A percentile compares a stretch with the other conserved stretches of the same genome.
Evolutionary conservation across 352 stramenopile species (phyloP).

Genomic region (Globisporangium cederbergense): DNA sequence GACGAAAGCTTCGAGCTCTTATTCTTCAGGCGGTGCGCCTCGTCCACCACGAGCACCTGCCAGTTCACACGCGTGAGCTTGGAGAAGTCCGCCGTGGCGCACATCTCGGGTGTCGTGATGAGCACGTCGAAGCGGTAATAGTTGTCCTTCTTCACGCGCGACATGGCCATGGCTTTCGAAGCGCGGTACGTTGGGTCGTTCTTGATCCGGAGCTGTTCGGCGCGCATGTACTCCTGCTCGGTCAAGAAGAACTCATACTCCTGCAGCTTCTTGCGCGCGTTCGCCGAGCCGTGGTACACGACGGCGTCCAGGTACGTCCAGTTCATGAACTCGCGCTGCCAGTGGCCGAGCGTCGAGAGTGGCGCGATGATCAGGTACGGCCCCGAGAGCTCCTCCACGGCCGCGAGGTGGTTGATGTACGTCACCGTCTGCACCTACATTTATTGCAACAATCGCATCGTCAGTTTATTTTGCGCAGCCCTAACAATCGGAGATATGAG

Average conservation of each 20-base stretch:
- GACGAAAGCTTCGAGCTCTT: conserved; percentile 94
- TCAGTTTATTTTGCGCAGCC: too few species aligned
- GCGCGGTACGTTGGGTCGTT: conserved; percentile 2
- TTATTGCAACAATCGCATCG: too few species aligned
- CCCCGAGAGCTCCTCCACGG: conserved; percentile 92
- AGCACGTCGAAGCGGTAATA: conserved; percentile 98
- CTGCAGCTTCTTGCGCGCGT: conserved; percentile 88
- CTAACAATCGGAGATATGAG: background rate
- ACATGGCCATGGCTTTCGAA: conserved; percentile 11
- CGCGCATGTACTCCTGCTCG: conserved; percentile 37
- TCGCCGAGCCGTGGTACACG: conserved; percentile 96
- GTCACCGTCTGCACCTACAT: conserved; percentile 88
- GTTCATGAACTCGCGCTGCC: conserved; percentile 92
- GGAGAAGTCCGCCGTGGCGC: conserved; percentile 91
- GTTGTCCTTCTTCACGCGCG: conserved; percentile 45
- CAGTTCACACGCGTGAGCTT: conserved; percentile 93
- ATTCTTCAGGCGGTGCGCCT: conserved; percentile 99
- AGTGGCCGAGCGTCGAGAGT: conserved; percentile 97
- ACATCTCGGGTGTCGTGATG: conserved; percentile 99
- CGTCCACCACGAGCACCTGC: conserved; percentile 97
- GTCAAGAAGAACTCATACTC: conserved; percentile 94
- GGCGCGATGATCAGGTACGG: conserved; percentile 98
- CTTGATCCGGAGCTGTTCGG: conserved; percentile 27
- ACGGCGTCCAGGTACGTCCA: conserved; percentile 99
- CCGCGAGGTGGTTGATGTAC: conserved; percentile 94